Evolutionary conservation across 2,329 filamentous ascomycete genomes (phyloP).

Genomic region (Botrytis deweyae): DNA sequence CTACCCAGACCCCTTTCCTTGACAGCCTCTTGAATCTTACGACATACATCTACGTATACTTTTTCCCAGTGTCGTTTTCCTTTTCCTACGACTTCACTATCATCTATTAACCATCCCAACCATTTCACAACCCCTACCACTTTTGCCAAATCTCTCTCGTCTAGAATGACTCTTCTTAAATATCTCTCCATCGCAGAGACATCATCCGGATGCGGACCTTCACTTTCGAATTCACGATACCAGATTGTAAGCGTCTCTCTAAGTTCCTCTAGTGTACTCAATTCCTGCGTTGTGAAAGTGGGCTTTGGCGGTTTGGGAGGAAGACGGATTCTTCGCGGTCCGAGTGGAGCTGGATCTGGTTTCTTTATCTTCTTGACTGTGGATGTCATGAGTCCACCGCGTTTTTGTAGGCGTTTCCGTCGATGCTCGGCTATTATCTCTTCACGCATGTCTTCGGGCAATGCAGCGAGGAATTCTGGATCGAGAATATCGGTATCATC

Average conservation of each 20-base stretch:
- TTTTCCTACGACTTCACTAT: constrained; percentile 36
- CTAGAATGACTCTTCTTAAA: constrained; percentile 65
- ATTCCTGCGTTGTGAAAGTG: constrained; percentile 60
- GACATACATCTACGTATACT: constrained; percentile 47
- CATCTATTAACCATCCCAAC: constrained; percentile 58
- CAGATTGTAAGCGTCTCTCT: constrained; percentile 73
- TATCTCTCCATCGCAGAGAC: constrained; percentile 73
- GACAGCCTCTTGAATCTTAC: constrained; percentile 55
- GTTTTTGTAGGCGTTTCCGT: constrained; percentile 55
- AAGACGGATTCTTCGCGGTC: constrained; percentile 43
- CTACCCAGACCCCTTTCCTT: constrained; percentile 54
- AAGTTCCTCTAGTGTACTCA: constrained; percentile 61
- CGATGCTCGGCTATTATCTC: constrained; percentile 78
- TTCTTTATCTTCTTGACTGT: constrained; percentile 27
- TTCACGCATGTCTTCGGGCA: constrained; percentile 75
- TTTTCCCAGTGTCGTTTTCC: constrained; percentile 48
- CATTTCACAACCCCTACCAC: constrained; percentile 68
- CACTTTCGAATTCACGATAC: constrained; percentile 67
- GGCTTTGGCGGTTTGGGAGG: constrained; percentile 53
- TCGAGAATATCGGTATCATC: constrained; percentile 57
- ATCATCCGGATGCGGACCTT: constrained; percentile 79
- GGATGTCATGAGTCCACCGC: constrained; percentile 43
- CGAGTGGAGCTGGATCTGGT: constrained; percentile 26
- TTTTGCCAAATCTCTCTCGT: constrained; percentile 79
- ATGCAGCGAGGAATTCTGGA: constrained; percentile 72